Evolutionary conservation across 2,329 filamentous ascomycete species (phyloP).

Genomic region (Metarhizium guizhouense): DNA sequence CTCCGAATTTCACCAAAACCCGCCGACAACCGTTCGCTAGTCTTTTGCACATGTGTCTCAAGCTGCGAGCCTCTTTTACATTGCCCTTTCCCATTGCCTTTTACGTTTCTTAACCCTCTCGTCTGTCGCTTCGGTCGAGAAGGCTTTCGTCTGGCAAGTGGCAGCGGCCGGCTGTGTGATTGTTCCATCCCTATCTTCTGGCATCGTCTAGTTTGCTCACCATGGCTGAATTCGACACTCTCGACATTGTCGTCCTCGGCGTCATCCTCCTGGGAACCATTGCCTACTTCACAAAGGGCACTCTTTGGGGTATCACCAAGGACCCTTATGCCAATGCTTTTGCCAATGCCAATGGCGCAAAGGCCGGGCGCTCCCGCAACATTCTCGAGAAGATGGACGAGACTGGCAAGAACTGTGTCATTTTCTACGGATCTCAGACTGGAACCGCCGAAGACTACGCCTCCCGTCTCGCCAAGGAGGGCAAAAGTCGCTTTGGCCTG

Average conservation of each 20-base stretch:
- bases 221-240: conserved; percentile 94
- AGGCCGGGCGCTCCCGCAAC: conserved; percentile 79
- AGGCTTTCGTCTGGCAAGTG: background rate
- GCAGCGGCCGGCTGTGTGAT: background rate
- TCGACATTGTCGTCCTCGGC: conserved; percentile 88
- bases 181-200: background rate
- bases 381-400: conserved; percentile 96
- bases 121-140: background rate
- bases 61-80: background rate
- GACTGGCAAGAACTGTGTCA: conserved; percentile 89
- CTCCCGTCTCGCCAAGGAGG: conserved; percentile 91
- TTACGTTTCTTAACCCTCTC: background rate
- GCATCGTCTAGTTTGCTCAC: background rate
- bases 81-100: background rate
- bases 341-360: conserved; percentile 58
- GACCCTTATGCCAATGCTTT: conserved; percentile 79
- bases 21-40: background rate
- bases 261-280: conserved; percentile 77
- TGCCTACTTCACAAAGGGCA: conserved; percentile 97
- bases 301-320: conserved; percentile 80
- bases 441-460: conserved; percentile 98
- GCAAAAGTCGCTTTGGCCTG: conserved; percentile 88
- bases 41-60: background rate
- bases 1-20: background rate
- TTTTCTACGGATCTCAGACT: conserved; percentile 98